Evolutionary conservation across 257 asterid species (phyloP), one percentile per base, ranked within the genome.

Genomic region (Solanum pinnatisectum): DNA sequence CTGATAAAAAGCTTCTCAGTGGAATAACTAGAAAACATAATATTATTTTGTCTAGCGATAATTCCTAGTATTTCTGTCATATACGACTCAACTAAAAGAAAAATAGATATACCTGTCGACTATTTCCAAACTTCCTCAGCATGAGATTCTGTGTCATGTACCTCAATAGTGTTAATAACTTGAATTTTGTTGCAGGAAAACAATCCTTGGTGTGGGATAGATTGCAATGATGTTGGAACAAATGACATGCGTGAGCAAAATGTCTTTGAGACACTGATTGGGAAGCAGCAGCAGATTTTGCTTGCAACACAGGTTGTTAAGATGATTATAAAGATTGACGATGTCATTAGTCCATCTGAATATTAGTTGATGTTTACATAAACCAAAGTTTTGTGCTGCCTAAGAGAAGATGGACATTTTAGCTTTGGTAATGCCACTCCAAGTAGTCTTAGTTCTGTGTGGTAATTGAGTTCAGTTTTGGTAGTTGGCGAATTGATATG

Each of bases 221-320:
- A 95, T 88, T 96, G 99, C 93, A 95, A 93, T 40, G 97, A 95
- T 44, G 93, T 91, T 33, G 98, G 98, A 87, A 97, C 96, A 23
- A 97, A 92, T 44, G 95, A 95, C 92, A 94, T 96, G 99, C 95
- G 95, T 0, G 96, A 95, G 91, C 98, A 96, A 85, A 88, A 94
- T 20, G 98, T 96, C 52, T 95, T 95, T 9, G 99, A 95, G 92
- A 92, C 98, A 5, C 84, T 96, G 89, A 96, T 96, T 2, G 98
- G 98, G 89, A 95, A 95, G 89, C 98, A 96, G 87, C 98, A 95
- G 87, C 98, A 95, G 93, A 84, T 96, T 72, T 90, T 95, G 87
- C 96, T 96, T 3, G 95, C 99, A 52, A 96, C 98, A 33, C 96
- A 92, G 89, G 98, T 93, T 65, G 98, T 95, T 59, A 94, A 95